Evolutionary conservation across 768 basidiomycete genomes (phyloP).

Genomic region (Phlegmacium glaucopus): DNA sequence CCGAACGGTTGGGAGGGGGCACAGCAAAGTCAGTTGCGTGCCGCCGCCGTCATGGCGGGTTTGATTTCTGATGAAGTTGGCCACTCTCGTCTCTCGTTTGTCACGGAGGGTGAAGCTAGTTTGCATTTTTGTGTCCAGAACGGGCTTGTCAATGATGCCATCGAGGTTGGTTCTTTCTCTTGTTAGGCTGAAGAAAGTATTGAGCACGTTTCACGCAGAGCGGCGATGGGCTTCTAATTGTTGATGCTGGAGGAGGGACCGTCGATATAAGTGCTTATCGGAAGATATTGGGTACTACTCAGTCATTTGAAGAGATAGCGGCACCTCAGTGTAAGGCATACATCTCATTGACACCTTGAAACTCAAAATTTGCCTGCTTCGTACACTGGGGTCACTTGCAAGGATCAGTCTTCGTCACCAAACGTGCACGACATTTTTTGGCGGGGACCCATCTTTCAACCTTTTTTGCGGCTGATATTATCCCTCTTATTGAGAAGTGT

Average conservation of each 20-base stretch:
- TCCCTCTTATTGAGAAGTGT: constrained; percentile 33
- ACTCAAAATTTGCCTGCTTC: too few species aligned
- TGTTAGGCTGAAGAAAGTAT: background rate
- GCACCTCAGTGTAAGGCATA: constrained; percentile 29
- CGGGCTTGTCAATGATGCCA: constrained; percentile 32
- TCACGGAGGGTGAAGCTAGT: constrained; percentile 60
- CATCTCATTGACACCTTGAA: background rate
- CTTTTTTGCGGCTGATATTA: constrained; percentile 33
- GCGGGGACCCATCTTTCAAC: constrained; percentile 19
- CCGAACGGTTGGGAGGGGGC: constrained; percentile 61
- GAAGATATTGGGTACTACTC: constrained; percentile 29
- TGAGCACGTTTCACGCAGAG: background rate
- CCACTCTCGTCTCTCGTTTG: constrained; percentile 41
- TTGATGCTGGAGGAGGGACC: constrained; percentile 57
- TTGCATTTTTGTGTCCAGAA: constrained; percentile 49
- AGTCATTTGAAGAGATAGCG: constrained; percentile 41
- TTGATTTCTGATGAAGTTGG: constrained; percentile 37
- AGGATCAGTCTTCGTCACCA: constrained; percentile 44
- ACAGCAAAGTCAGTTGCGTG: constrained; percentile 52
- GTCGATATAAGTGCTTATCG: constrained; percentile 52
- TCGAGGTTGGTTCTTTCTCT: constrained; percentile 17
- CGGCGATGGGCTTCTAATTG: constrained; percentile 4
- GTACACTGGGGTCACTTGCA: constrained; percentile 38
- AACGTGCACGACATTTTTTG: constrained; percentile 32
- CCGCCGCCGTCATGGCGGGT: constrained; percentile 45